phyloP scores from a whole-genome alignment of 2,329 filamentous ascomycete species.

The Colletotrichum gloeosporioides region DNA sequence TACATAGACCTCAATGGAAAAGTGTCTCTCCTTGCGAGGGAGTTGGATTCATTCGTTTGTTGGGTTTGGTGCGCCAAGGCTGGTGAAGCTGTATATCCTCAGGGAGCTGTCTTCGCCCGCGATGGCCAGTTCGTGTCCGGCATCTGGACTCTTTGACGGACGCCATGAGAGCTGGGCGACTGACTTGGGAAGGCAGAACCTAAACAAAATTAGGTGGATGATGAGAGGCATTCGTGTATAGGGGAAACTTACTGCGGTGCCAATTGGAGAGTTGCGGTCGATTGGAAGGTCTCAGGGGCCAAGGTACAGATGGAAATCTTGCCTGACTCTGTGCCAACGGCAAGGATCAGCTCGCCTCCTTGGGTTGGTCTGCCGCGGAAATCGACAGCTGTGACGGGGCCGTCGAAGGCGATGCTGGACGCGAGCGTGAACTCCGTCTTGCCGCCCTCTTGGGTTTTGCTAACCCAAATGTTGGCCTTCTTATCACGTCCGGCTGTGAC shows the following conservation, averaged over 20 bases:
- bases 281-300: conserved; percentile 42
- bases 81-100: conserved; percentile 56
- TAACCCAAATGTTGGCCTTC: conserved; percentile 74
- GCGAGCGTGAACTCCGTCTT: conserved; percentile 54
- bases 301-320: conserved; percentile 49
- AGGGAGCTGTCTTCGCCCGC: conserved; percentile 68
- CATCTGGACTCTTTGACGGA: conserved; percentile 41
- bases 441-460: conserved; percentile 33
- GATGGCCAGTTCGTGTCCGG: conserved; percentile 47
- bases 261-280: conserved; percentile 36
- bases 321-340: conserved; percentile 63
- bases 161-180: conserved; percentile 75
- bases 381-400: conserved; percentile 74
- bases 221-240: neutral
- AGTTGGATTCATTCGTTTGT: neutral
- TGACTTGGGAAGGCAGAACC: conserved; percentile 65
- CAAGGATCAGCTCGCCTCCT: conserved; percentile 46
- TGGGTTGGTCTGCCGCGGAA: conserved; percentile 52
- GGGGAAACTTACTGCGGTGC: conserved; percentile 41
- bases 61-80: neutral
- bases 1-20: conserved; percentile 9
- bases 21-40: neutral
- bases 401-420: conserved; percentile 57
- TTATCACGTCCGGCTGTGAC: conserved; percentile 93
- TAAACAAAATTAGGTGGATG: conserved; percentile 29